A percentile compares a stretch with the other conserved stretches of the same genome.
phyloP scores from a whole-genome alignment of 1,139 yeast genomes.

The Debaryomycetaceae sp. region DNA sequence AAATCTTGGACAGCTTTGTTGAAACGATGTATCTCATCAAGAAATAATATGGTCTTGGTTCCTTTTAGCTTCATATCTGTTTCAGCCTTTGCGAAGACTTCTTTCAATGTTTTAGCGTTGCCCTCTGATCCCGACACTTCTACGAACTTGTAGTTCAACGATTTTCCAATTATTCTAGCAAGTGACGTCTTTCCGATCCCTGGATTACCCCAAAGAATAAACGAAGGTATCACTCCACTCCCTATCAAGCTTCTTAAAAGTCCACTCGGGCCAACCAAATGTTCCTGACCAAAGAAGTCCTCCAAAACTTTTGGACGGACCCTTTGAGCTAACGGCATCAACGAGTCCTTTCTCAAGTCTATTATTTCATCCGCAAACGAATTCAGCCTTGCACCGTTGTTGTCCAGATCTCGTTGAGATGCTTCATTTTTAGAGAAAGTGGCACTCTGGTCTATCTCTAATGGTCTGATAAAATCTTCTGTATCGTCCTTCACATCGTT shows the following conservation, averaged over 20 bases:
- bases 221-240: conserved; percentile 67
- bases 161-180: conserved; percentile 55
- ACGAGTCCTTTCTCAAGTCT: conserved; percentile 40
- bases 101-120: conserved; percentile 66
- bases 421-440: conserved; percentile 3
- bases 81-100: conserved; percentile 69
- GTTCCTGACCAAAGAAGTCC: conserved; percentile 85
- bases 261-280: conserved; percentile 73
- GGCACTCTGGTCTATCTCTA: not conserved
- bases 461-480: not conserved
- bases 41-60: conserved; percentile 70
- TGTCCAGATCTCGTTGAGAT: conserved; percentile 5
- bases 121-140: conserved; percentile 87
- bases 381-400: not conserved
- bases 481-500: not conserved
- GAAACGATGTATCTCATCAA: conserved; percentile 92
- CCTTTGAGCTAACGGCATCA: conserved; percentile 81
- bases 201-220: conserved; percentile 94
- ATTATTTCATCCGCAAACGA: not conserved
- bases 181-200: conserved; percentile 93
- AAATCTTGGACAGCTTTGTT: conserved; percentile 89
- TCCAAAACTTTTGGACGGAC: conserved; percentile 70
- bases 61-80: conserved; percentile 66
- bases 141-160: conserved; percentile 56
- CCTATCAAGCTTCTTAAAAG: conserved; percentile 65